Base-by-base conservation (phyloP, 108 stramenopile species). In the Cylindrotheca fusiformis region DNA sequence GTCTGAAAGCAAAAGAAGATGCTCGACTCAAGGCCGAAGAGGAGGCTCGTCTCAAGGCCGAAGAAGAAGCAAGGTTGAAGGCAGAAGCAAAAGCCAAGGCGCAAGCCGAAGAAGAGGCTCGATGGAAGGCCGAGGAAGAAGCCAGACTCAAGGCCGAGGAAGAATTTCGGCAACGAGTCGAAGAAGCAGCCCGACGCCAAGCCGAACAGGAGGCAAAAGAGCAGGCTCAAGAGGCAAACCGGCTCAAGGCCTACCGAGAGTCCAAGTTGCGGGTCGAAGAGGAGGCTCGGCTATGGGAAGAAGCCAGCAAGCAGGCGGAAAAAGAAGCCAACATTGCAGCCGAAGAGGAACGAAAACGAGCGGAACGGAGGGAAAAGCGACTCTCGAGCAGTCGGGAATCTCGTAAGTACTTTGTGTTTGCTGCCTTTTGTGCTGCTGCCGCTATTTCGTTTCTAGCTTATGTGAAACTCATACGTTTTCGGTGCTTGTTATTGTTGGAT, bases 111-210 rank as follows among this genome's bases (percentile, higher is more conserved):
- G 36, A 41, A 14, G 36, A 41, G 14, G 36, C 36, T 41, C 36
- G 36, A 10, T 14, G 6, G 36, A 41, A 41, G 36, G 36, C 36
- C 14, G 6, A 41, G 10, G 10, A 41, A 41, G 36, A 41, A n/a
- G n/a, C 36, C 36, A 41, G 36, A 41, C 36, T 41, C 36, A 41
- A 41, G 36, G 36, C 36, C 36, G 36, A 41, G 14, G 36, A 41
- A 41, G 36, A 41, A 41, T 41, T 41, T 14, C 36, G 36, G 6
- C 36, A 10, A 6, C 6, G 36, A 14, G 36, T 14, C 36, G 36
- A 41, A 41, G 36, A 41, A 14, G 36, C 36, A 14, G 36, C 36
- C 10, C 36, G 36, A 41, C 36, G 36, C 36, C 36, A 14, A 14
- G 36, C 6, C 6, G 36, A 6, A 41, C 36, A 41, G 14, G 36